Evolutionary conservation across 257 asterid species (phyloP).

Genomic region (Jacaranda mimosifolia): DNA sequence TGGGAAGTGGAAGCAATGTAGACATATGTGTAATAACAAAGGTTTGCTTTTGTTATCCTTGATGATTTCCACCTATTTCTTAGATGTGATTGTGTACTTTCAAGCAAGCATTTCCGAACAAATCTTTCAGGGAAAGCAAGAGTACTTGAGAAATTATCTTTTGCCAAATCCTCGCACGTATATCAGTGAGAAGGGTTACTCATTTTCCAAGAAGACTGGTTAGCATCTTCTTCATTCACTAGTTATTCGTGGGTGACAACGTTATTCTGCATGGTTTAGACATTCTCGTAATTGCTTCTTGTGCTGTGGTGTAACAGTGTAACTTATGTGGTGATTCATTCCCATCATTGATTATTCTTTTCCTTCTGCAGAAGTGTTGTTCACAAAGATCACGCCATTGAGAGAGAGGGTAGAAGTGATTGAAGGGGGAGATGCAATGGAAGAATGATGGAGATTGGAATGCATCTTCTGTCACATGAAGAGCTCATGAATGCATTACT

Average conservation of each 20-base stretch:
- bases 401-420: background rate
- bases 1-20: slow-evolving; percentile 88
- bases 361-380: background rate
- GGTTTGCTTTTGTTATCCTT: slow-evolving; percentile 45
- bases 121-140: slow-evolving; percentile 54
- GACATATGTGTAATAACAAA: slow-evolving; percentile 75
- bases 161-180: slow-evolving; percentile 75
- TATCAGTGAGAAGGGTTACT: slow-evolving; percentile 58
- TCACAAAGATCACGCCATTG: background rate
- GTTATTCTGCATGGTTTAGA: background rate
- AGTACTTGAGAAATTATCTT: slow-evolving; percentile 62
- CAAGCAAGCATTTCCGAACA: background rate
- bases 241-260: slow-evolving; percentile 6
- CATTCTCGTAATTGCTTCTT: background rate
- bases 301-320: background rate
- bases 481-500: background rate
- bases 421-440: background rate
- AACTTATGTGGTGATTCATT: background rate
- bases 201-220: slow-evolving; percentile 72
- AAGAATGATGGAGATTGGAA: background rate
- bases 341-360: background rate
- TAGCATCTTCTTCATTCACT: slow-evolving; percentile 28
- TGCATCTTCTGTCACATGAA: slow-evolving; percentile 8
- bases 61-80: background rate
- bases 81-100: background rate